phyloP scores from a whole-genome alignment of 2,329 filamentous ascomycete genomes.

The Cordyceps cateniannulata region DNA sequence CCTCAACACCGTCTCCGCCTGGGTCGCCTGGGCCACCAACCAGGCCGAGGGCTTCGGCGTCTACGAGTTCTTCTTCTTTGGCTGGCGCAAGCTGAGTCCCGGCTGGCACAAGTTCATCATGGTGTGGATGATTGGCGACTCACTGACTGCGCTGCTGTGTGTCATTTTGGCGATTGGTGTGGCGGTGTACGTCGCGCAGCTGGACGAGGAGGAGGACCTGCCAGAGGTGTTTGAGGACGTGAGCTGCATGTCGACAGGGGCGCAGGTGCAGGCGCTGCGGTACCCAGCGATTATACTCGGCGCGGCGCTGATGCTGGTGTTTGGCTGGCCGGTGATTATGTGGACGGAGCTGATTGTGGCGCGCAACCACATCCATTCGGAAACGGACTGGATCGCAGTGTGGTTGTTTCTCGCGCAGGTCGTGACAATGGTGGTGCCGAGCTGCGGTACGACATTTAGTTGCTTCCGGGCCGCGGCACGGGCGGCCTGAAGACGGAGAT shows the following conservation, averaged over 20 bases:
- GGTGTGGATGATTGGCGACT: slow-evolving; percentile 16
- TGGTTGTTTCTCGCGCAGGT: slow-evolving; percentile 16
- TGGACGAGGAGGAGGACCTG: slow-evolving; percentile 4
- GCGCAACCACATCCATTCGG: slow-evolving; percentile 15
- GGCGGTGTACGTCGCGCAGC: background rate
- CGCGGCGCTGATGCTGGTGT: slow-evolving; percentile 12
- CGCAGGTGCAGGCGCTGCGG: slow-evolving; percentile 6
- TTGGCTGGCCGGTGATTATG: slow-evolving; percentile 15
- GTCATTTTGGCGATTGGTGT: slow-evolving; percentile 8
- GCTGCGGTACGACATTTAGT: slow-evolving; percentile 1
- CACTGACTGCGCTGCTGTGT: slow-evolving; percentile 8
- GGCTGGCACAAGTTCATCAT: slow-evolving; percentile 18
- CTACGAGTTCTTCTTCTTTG: slow-evolving; percentile 18
- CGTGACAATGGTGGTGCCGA: slow-evolving; percentile 12
- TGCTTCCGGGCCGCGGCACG: background rate
- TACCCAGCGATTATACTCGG: slow-evolving; percentile 15
- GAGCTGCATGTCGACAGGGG: background rate
- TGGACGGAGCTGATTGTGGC: slow-evolving; percentile 17
- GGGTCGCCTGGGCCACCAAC: slow-evolving; percentile 14
- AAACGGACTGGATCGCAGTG: slow-evolving; percentile 15
- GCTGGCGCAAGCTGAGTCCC: slow-evolving; percentile 15
- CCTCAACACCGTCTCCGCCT: slow-evolving; percentile 17
- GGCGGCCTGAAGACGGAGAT: background rate
- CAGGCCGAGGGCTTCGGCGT: slow-evolving; percentile 14
- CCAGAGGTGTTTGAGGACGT: background rate